Evolutionary conservation across 176 grass and related monocot genomes (phyloP), one percentile per base, ranked within the genome.

Genomic region (Typha latifolia): DNA sequence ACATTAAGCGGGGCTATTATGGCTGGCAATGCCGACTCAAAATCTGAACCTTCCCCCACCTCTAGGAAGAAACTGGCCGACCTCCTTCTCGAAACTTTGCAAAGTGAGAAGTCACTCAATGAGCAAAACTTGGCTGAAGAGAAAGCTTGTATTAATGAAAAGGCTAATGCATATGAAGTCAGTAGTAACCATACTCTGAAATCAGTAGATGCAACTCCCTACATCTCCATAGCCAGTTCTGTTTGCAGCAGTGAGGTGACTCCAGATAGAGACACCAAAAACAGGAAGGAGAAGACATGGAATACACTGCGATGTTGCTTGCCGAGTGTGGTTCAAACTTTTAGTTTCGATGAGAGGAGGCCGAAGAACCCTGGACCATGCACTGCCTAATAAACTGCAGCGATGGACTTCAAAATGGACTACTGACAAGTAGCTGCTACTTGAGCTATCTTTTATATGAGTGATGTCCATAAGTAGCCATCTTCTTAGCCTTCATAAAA

Each of bases 1-100:
- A 73, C n/a, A 49, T 5, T 49, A 12, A 32, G 51, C 62, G 83
- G 79, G 55, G 14, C 73, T 2, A 71, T 86, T 37, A 49, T 77
- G n/a, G 69, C 75, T 14, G 67, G 63, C 7, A 82, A 81, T 14
- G 32, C 63, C 10, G 77, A 82, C 8, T 73, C 81, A 12, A 90
- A 73, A 59, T 83, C 85, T 0, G 94, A 99, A 29, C 76, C 89
- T 74, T 99, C 89, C 53, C 89, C 94, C 0, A 93, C 88, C 10
- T 78, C 78, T 5, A 77, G 89, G 20, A 99, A 71, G 48, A 99
- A 93, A 59, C 68, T 99, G 18, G 72, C 80, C 0, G 83, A 99
- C 11, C 94, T 99, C 23, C 67, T 99, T 68, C 68, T 59, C 18
- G 89, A 99, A 74, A 50, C 83, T 13, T 69, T 64, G 72, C 66